Evolutionary conservation across 2,329 filamentous ascomycete species (phyloP), one percentile per base, ranked within the genome.

Genomic region (Botrytis fragariae): DNA sequence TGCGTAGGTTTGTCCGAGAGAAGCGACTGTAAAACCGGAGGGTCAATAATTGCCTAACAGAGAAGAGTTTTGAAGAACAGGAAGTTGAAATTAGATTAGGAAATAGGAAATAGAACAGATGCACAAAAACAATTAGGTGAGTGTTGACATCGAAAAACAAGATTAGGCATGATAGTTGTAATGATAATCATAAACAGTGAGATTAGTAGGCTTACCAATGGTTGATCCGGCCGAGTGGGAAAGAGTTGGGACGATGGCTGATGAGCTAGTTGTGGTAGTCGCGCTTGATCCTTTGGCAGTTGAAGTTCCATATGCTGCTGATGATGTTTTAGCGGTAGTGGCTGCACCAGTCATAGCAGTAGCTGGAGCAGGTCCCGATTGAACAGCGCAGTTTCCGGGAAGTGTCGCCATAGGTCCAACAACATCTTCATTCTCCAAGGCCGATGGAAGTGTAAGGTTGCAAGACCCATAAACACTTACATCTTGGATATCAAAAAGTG

Each of bases 401-500:
- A 97, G 87, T 61, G 85, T 84, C 20, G 84, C 81, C 0, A 79
- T 57, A 10, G 87, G 84, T 16, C 89, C 87, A 3, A 81, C 77
- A 69, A 89, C 87, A 78, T 94, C 83, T 74, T 97, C 93, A 14
- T 84, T 75, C 1, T 81, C 79, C 32, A 96, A 81, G 0, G 79
- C 77, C 0, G 82, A 75, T 4, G 92, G 91, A 1, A 90, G 75
- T 81, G 80, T 93, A 79, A 95, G 87, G 69, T 85, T 84, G 84
- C 94, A 97, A 73, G 87, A 78, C 2, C 81, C 78, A 79, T 87
- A 86, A 18, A 86, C 84, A 0, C 82, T 81, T 39, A 89, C 85
- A 70, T 82, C 82, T 81, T 95, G 90, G 14, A 73, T 62, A 70
- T 86, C 84, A 83, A 98, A 97, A 44, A 96, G 77, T 0, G 88